Evolutionary conservation across 2,329 filamentous ascomycete genomes (phyloP), one percentile per base, ranked within the genome.

Genomic region (Fusarium paranaense): DNA sequence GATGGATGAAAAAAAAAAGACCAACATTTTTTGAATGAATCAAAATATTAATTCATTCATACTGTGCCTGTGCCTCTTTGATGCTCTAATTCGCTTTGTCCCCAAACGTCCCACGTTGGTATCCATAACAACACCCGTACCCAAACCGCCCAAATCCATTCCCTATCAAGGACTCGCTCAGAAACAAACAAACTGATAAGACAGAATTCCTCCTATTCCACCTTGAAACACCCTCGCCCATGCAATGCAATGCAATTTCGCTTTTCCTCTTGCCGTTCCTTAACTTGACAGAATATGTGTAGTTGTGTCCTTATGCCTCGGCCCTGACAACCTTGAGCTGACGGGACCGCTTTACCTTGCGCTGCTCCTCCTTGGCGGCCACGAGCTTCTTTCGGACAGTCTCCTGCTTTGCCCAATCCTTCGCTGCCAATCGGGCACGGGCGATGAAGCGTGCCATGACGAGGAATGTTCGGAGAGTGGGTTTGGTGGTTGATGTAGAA

Each of bases 401-500:
- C 78, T 91, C 88, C 67, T 90, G 87, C 63, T 84, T 81, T 32
- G 83, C 83, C 89, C 89, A 91, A 25, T 81, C 79, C 38, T 81
- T 81, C 18, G 88, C 87, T 22, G 84, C 82, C 59, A 88, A 80
- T 66, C 83, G 85, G 83, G 85, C 84, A 61, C 89, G 85, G 20
- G 87, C 88, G 56, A 89, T 83, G 76, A 90, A 90, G 63, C 87
- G 85, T 22, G 88, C 84, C 70, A 85, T 86, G 69, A 80, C 80
- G 54, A 87, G 81, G 64, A 87, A 86, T 6, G 86, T 83, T 63
- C 81, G 82, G 50, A 90, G 83, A 18, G 82, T 70, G 27, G 78
- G 60, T n/a, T 76, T 77, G 11, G 64, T 63, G 38, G 58, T 42
- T 57, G 61, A 58, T 58, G 67, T 30, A n/a, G 64, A 42, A 22